Conservation (phyloP, 2,329 filamentous ascomycete genomes). For the Pseudogymnoascus sp. region DNA sequence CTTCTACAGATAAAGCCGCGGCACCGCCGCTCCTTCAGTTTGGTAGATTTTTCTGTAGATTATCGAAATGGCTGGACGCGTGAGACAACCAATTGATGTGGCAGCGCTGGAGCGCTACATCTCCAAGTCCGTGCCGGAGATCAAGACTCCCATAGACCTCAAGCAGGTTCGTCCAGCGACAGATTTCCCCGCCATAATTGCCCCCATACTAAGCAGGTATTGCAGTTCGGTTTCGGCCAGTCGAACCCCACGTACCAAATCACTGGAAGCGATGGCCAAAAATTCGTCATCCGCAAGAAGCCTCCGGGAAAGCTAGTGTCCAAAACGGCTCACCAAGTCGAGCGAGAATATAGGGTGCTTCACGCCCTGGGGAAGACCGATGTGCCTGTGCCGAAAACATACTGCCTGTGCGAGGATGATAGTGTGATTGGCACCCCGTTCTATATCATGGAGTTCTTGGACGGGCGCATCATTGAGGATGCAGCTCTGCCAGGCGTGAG, state of each 20-base stretch:
- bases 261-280: constrained; percentile 59
- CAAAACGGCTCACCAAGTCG: constrained; percentile 91
- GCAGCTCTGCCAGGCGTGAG: constrained; percentile 68
- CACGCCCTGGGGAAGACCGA: constrained; percentile 71
- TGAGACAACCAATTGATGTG: constrained; percentile 87
- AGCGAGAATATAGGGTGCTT: constrained; percentile 89
- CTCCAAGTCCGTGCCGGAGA: constrained; percentile 67
- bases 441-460: constrained; percentile 94
- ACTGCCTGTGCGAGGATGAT: constrained; percentile 79
- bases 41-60: constrained; percentile 30
- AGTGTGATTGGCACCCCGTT: constrained; percentile 80
- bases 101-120: constrained; percentile 74
- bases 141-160: constrained; percentile 74
- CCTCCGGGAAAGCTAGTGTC: constrained; percentile 90
- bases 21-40: neutral
- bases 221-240: constrained; percentile 90
- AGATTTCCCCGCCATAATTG: neutral
- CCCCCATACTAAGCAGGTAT: constrained; percentile 1
- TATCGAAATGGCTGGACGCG: constrained; percentile 66
- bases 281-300: constrained; percentile 94
- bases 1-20: constrained; percentile 3
- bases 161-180: constrained; percentile 62
- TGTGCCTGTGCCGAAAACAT: constrained; percentile 78
- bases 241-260: constrained; percentile 96
- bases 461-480: constrained; percentile 90